Evolutionary conservation across 441 rosid genomes (phyloP).

Genomic region (Erodium moschatum): DNA sequence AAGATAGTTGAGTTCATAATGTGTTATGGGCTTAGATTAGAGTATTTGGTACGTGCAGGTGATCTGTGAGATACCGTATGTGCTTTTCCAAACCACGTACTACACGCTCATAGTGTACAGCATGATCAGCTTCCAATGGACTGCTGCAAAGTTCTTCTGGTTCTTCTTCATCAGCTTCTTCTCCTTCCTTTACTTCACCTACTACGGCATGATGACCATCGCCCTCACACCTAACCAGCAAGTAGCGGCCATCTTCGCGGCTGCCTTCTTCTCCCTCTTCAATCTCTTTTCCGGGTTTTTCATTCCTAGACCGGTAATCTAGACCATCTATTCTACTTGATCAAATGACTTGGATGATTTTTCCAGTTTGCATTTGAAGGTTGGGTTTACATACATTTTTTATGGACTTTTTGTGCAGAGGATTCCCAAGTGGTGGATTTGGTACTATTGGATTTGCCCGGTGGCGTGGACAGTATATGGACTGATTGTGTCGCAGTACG

Average conservation of each 20-base stretch:
- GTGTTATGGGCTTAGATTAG: no score
- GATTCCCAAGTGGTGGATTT: constrained; percentile 84
- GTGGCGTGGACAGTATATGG: constrained; percentile 84
- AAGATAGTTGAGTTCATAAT: no score
- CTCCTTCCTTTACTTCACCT: constrained; percentile 92
- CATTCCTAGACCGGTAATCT: constrained; percentile 70
- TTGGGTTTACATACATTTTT: no score
- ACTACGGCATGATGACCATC: constrained; percentile 94
- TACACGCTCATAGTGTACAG: constrained; percentile 65
- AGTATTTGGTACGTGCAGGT: constrained; percentile 39
- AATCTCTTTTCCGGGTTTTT: constrained; percentile 87
- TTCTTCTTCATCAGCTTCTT: constrained; percentile 69
- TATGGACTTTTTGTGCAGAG: constrained; percentile 35
- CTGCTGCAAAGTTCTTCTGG: constrained; percentile 71
- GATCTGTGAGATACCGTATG: constrained; percentile 60
- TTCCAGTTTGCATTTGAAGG: no score
- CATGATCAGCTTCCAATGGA: constrained; percentile 83
- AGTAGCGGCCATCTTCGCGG: constrained; percentile 70
- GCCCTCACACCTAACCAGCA: constrained; percentile 73
- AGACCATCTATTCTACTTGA: no score
- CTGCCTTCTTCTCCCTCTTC: constrained; percentile 77
- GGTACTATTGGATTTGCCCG: constrained; percentile 88
- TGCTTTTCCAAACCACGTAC: constrained; percentile 54
- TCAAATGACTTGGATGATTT: no score
- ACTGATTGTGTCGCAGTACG: constrained; percentile 61